Conservation (phyloP, 2,329 filamentous ascomycete genomes). For the Fusarium fracticaudum region DNA sequence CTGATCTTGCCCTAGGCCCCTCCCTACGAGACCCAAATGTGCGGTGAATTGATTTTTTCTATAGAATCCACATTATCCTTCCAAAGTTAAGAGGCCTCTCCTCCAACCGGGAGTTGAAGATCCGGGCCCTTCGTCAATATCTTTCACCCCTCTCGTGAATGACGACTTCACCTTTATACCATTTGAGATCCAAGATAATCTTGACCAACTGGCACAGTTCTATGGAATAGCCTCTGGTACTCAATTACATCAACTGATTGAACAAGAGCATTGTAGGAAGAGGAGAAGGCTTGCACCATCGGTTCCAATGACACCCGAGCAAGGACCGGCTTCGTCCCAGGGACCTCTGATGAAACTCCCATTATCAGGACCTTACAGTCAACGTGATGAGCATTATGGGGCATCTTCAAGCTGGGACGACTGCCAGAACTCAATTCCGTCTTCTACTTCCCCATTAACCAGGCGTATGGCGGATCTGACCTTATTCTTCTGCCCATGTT, state of each 20-base stretch:
- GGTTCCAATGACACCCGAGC: constrained; percentile 46
- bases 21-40: constrained; percentile 44
- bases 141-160: constrained; percentile 34
- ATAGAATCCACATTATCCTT: constrained; percentile 46
- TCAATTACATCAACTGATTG: constrained; percentile 43
- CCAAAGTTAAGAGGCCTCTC: constrained; percentile 45
- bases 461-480: constrained; percentile 45
- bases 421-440: constrained; percentile 35
- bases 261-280: constrained; percentile 44
- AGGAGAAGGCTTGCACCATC: constrained; percentile 45
- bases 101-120: constrained; percentile 40
- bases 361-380: constrained; percentile 31
- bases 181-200: constrained; percentile 39
- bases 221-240: constrained; percentile 47
- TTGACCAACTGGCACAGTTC: constrained; percentile 43
- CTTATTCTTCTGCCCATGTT: constrained; percentile 46
- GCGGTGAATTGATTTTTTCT: constrained; percentile 52
- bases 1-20: constrained; percentile 41
- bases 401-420: constrained; percentile 36
- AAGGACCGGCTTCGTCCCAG: constrained; percentile 38
- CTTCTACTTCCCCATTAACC: constrained; percentile 40
- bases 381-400: constrained; percentile 36
- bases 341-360: constrained; percentile 47
- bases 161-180: constrained; percentile 39
- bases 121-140: constrained; percentile 32